Percentiles rank a stretch among this genome's conserved stretches.
phyloP scores from a whole-genome alignment of 352 stramenopile species.

The Pythium aquatile region DNA sequence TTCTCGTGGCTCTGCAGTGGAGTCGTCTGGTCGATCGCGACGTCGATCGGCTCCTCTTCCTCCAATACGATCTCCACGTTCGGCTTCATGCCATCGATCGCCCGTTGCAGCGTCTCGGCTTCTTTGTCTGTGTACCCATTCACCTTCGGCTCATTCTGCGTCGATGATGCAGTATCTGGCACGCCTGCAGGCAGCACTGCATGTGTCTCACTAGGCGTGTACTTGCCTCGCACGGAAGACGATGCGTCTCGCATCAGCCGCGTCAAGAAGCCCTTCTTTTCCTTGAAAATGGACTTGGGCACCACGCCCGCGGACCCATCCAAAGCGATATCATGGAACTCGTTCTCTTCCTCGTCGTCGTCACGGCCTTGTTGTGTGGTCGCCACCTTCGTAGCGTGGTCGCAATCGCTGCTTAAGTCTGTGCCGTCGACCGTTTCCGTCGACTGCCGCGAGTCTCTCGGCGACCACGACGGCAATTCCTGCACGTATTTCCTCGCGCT shows the following conservation, averaged over 20 bases:
- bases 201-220: slow-evolving; percentile 21
- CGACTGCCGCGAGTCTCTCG: slow-evolving; percentile 4
- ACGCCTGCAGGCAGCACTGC: slow-evolving; percentile 10
- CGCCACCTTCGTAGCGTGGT: neutral
- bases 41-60: slow-evolving; percentile 49
- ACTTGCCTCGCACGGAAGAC: slow-evolving; percentile 30
- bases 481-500: neutral
- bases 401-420: neutral
- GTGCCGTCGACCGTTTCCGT: slow-evolving; percentile 7
- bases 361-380: neutral
- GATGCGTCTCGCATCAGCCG: slow-evolving; percentile 33
- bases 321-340: slow-evolving; percentile 32
- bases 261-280: slow-evolving; percentile 35
- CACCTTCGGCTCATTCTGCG: neutral
- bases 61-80: slow-evolving; percentile 32
- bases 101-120: neutral
- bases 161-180: neutral
- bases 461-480: slow-evolving; percentile 17
- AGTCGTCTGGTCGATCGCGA: slow-evolving; percentile 36
- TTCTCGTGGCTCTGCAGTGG: neutral
- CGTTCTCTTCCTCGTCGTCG: slow-evolving; percentile 24
- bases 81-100: neutral
- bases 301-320: slow-evolving; percentile 41
- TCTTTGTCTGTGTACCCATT: slow-evolving; percentile 1
- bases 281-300: slow-evolving; percentile 72